Conservation (phyloP, 2,329 filamentous ascomycete genomes). For the Parafenestella ontariensis region DNA sequence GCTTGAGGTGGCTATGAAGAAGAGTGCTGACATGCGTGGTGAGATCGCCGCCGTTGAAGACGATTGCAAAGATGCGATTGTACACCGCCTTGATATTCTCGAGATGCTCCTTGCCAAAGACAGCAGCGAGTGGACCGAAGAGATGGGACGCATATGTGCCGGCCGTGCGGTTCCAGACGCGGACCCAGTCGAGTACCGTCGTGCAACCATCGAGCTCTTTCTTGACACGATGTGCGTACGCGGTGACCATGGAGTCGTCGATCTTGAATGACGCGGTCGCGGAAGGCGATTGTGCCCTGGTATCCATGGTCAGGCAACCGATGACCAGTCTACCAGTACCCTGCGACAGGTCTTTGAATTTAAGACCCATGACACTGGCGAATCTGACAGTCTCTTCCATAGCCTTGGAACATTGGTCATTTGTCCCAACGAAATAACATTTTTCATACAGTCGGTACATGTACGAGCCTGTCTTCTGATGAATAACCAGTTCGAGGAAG, state of each 20-base stretch:
- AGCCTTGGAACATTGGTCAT: slow-evolving; percentile 14
- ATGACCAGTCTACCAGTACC: slow-evolving; percentile 14
- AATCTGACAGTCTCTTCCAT: slow-evolving; percentile 18
- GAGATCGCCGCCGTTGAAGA: slow-evolving; percentile 27
- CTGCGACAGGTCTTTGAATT: not conserved
- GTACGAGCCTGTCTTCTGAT: slow-evolving; percentile 21
- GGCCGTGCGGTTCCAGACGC: slow-evolving; percentile 34
- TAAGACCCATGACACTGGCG: slow-evolving; percentile 23
- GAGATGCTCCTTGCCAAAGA: slow-evolving; percentile 35
- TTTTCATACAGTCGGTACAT: slow-evolving; percentile 33
- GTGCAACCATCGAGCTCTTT: slow-evolving; percentile 27
- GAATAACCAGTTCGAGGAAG: slow-evolving; percentile 35
- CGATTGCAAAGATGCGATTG: slow-evolving; percentile 28
- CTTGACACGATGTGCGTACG: slow-evolving; percentile 26
- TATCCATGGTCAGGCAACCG: slow-evolving; percentile 18
- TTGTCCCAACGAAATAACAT: slow-evolving; percentile 33
- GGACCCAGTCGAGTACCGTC: slow-evolving; percentile 36
- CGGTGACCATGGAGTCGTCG: slow-evolving; percentile 17
- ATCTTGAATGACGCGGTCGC: slow-evolving; percentile 6
- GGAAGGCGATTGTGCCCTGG: not conserved
- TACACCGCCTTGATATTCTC: slow-evolving; percentile 30
- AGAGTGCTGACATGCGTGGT: slow-evolving; percentile 29
- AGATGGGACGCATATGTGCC: slow-evolving; percentile 34
- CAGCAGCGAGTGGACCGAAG: slow-evolving; percentile 36
- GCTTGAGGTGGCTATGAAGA: slow-evolving; percentile 12